A percentile compares a stretch with the other conserved stretches of the same genome.
phyloP scores from a whole-genome alignment of 2,329 filamentous ascomycete species.

The Ophiocordyceps polyrhachis-furcata region DNA sequence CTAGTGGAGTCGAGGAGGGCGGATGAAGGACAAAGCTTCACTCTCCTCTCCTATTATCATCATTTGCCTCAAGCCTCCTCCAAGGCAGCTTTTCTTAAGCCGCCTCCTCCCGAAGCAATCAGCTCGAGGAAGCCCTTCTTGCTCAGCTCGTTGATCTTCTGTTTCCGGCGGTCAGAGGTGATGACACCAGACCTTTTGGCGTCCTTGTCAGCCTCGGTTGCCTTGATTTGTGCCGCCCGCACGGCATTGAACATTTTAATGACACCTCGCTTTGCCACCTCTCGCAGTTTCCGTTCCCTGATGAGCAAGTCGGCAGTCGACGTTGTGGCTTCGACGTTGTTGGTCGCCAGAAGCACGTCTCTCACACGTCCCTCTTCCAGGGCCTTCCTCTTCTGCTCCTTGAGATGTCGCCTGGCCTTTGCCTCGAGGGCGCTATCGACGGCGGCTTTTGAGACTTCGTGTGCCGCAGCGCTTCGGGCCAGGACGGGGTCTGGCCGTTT shows the following conservation, averaged over 20 bases:
- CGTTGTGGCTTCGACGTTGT: constrained; percentile 26
- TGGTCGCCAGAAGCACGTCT: constrained; percentile 55
- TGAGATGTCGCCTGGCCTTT: constrained; percentile 61
- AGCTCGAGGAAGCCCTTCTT: constrained; percentile 92
- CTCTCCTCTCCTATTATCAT: constrained; percentile 5
- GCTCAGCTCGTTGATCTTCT: constrained; percentile 87
- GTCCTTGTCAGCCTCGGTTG: constrained; percentile 54
- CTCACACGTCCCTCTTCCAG: constrained; percentile 75
- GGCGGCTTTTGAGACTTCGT: constrained; percentile 51
- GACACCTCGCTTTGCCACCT: constrained; percentile 83
- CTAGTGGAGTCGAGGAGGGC: not conserved
- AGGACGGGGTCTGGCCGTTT: constrained; percentile 84
- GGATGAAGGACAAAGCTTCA: not conserved
- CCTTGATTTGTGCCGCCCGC: constrained; percentile 77
- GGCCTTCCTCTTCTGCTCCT: constrained; percentile 61
- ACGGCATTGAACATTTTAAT: constrained; percentile 95
- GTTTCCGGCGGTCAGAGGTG: constrained; percentile 62
- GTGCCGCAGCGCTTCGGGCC: constrained; percentile 58
- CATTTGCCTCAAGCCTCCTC: constrained; percentile 27
- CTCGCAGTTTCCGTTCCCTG: constrained; percentile 62
- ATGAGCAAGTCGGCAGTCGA: constrained; percentile 40
- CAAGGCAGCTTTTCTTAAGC: constrained; percentile 36
- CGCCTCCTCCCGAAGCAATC: constrained; percentile 49
- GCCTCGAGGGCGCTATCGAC: constrained; percentile 63
- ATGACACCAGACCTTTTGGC: constrained; percentile 55